Base-by-base conservation (phyloP, 352 stramenopile genomes). In the Sclerospora graminicola region DNA sequence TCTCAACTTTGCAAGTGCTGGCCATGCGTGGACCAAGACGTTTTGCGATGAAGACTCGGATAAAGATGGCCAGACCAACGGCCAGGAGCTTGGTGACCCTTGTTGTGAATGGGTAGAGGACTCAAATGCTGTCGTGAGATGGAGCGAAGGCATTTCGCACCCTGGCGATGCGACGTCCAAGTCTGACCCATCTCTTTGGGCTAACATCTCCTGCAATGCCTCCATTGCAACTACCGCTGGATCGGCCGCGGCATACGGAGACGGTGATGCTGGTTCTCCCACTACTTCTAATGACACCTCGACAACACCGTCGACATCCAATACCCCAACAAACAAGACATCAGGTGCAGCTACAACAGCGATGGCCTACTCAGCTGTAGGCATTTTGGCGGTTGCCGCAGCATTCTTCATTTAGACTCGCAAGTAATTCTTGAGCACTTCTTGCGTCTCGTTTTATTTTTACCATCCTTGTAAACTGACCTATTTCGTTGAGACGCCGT, bases 41-140 rank as follows among this genome's bases (percentile, higher is more conserved):
- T 61, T 89, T n/a, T 89, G 78, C 43, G n/a, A 85, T 35, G 37
- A 63, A 10, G 82, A 94, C 52, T 83, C 62, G 38, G 82, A 94
- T 39, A 67, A 70, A 7, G 82, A 94, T 47, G 82, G 81, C 0
- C 61, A 76, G 14, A 90, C 77, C 15, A 92, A 94, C 54, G 82
- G 82, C 21, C 54, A 90, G 49, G 82, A 94, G 51, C 63, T 93
- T 0, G 78, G 83, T 4, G 83, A 95, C 48, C 79, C 79, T 36
- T 79, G 75, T 61, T 95, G 83, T 50, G 48, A 65, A 15, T 93
- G 71, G 69, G 47, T 58, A 14, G 32, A 55, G 31, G 31, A 54
- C 31, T 57, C 45, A 19, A 62, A 68, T 36, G 35, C 48, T 18
- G 41, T 56, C 1, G 40, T 58, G 13, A 44, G 26, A 7, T 66